Evolutionary conservation across 441 rosid species (phyloP).

Genomic region (Adansonia rubrostipa): DNA sequence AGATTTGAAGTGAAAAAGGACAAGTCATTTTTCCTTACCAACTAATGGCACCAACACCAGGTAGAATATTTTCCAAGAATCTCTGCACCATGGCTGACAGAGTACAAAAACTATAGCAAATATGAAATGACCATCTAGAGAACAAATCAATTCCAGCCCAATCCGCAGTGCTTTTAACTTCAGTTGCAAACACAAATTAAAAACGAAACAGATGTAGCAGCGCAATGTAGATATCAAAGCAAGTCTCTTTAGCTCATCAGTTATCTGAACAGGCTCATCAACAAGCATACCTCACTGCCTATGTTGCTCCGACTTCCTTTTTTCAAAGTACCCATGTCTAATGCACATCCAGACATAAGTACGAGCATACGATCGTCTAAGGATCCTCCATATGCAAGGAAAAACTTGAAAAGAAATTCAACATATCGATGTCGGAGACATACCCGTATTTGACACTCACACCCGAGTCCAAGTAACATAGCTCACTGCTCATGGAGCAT

Average conservation of each 20-base stretch:
- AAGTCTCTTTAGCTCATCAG: slow-evolving; percentile 45
- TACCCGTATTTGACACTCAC: no score
- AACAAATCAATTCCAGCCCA: slow-evolving; percentile 62
- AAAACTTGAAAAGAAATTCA: no score
- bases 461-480: no score
- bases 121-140: slow-evolving; percentile 59
- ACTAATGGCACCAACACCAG: slow-evolving; percentile 68
- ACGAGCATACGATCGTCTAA: not conserved
- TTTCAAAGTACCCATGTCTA: no score
- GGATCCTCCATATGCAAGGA: no score
- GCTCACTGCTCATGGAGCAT: slow-evolving; percentile 23
- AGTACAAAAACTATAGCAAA: slow-evolving; percentile 63
- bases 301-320: not conserved
- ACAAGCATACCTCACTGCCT: slow-evolving; percentile 41
- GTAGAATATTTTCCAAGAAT: slow-evolving; percentile 73
- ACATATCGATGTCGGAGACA: no score
- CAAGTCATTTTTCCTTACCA: slow-evolving; percentile 72
- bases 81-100: slow-evolving; percentile 74
- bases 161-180: slow-evolving; percentile 64
- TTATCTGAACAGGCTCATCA: slow-evolving; percentile 43
- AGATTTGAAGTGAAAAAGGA: slow-evolving; percentile 32
- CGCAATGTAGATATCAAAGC: slow-evolving; percentile 38
- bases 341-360: no score
- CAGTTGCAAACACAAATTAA: slow-evolving; percentile 42
- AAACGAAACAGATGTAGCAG: slow-evolving; percentile 38